Evolutionary conservation across 202 grass and related monocot species (phyloP).

Genomic region (Panicum virgatum): DNA sequence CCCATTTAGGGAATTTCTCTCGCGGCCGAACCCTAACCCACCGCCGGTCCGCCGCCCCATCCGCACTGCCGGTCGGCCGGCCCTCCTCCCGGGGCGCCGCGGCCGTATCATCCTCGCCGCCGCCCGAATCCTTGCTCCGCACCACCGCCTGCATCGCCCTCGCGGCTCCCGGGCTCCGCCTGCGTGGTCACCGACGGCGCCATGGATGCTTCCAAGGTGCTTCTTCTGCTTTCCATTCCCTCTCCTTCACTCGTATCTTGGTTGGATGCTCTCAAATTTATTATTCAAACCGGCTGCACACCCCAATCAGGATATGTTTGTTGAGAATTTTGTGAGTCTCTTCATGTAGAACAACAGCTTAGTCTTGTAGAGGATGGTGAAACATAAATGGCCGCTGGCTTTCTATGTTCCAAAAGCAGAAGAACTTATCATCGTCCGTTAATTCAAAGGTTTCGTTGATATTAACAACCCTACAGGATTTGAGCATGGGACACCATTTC

Average conservation of each 20-base stretch:
- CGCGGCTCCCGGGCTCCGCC: neutral
- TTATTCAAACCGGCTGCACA: neutral
- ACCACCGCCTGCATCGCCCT: neutral
- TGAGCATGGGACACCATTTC: neutral
- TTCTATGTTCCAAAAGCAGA: neutral
- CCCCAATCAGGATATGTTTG: neutral
- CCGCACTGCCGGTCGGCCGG: slow-evolving; percentile 10
- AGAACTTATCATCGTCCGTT: neutral
- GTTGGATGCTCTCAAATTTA: neutral
- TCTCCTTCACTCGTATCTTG: neutral
- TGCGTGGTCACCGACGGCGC: neutral
- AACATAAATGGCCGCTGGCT: neutral
- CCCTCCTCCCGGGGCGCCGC: neutral
- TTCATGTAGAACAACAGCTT: neutral
- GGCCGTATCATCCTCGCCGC: neutral
- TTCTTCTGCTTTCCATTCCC: neutral
- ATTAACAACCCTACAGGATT: neutral
- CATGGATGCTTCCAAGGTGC: slow-evolving; percentile 22
- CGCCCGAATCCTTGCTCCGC: neutral
- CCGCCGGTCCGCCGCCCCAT: neutral
- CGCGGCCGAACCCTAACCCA: neutral
- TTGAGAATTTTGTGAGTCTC: neutral
- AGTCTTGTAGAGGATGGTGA: neutral
- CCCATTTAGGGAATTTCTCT: no score
- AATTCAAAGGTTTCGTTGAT: neutral